Base-by-base conservation (phyloP, 148 eudicot species). In the Chenopodium suecicum region DNA sequence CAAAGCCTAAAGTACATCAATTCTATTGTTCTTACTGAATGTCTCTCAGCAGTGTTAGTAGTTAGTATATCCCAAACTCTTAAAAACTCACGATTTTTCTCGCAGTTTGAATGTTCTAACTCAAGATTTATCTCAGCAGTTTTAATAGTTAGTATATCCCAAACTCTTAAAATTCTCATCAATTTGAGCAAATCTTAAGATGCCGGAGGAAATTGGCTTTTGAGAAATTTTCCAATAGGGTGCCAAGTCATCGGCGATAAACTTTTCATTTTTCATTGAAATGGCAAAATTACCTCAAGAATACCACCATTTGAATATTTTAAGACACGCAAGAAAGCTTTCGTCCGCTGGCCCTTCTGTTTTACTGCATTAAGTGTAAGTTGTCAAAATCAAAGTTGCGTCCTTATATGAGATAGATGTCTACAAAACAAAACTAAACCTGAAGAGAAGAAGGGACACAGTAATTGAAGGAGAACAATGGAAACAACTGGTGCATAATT, bases 301-400 rank as follows among this genome's bases (percentile, higher is more conserved):
- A 91, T 91, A 81, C 99, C 99, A 70, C 98, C 99, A 76, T 85
- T 87, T 20, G 99, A 92, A 87, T 94, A 91, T 83, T 96, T 96
- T 73, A 96, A 75, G 67, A 96, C 97, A 73, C 91, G 98, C 63
- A 96, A 94, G 89, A 92, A 92, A 80, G 97, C 95, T 87, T 91
- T 90, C 22, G 90, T 86, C 65, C 87, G 85, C 84, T 89, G 90
- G 75, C 82, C 93, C 91, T 94, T 89, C 50, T 85, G 83, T 89
- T 89, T 87, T 67, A 89, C 98, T 94, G 95, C 88, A 87, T 63
- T 47, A 78, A 85, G 74, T 73, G 32, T 25, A 3, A 74, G 22
- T 73, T 69, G 70, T 73, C 77, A 78, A 25, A 74, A 7, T 48
- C 63, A 16, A 31, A 54, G 65, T 44, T 63, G 76, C 67, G 6